Percentiles rank a stretch among this genome's conserved stretches.
These are phyloP conservation scores for Tubosaeta brunneosetosa DNA, from an alignment of 768 basidiomycete species.

Conservation along the genomic window DNA sequence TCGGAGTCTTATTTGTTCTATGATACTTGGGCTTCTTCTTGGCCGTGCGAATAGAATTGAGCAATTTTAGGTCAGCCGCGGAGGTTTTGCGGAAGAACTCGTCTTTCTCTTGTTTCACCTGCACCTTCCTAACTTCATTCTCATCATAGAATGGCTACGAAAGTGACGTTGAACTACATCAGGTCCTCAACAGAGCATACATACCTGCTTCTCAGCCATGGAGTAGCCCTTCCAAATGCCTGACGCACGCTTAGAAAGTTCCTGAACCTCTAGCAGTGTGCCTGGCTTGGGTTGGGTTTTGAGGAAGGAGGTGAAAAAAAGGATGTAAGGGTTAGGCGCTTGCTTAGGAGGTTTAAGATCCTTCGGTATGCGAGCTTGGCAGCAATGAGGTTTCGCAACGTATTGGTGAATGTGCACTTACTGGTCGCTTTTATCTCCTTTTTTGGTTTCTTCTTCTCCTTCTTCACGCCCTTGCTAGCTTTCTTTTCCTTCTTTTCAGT, in stretches of 20 bases:
- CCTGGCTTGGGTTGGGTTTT: not conserved
- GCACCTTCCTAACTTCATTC: constrained; percentile 8
- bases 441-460: not conserved
- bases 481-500: constrained; percentile 1
- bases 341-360: constrained; percentile 25
- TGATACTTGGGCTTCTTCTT: constrained; percentile 21
- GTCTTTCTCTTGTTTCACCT: constrained; percentile 18
- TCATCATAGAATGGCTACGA: constrained; percentile 28
- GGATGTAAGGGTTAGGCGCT: constrained; percentile 21
- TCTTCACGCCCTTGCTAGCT: constrained; percentile 1
- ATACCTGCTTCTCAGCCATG: constrained; percentile 34
- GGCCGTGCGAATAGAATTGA: constrained; percentile 31
- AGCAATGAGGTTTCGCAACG: constrained; percentile 4
- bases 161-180: not conserved
- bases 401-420: constrained; percentile 1
- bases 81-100: constrained; percentile 28
- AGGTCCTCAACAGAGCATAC: not conserved
- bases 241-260: constrained; percentile 18
- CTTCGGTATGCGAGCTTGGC: constrained; percentile 13
- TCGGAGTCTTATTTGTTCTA: not conserved
- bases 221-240: constrained; percentile 32
- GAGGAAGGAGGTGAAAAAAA: constrained; percentile 22
- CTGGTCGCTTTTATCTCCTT: constrained; percentile 7
- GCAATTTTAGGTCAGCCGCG: constrained; percentile 16
- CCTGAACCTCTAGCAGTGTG: not conserved